These are phyloP conservation scores for Gymnopilus dilepis DNA, from an alignment of 768 basidiomycete genomes.

Conservation along the genomic window DNA sequence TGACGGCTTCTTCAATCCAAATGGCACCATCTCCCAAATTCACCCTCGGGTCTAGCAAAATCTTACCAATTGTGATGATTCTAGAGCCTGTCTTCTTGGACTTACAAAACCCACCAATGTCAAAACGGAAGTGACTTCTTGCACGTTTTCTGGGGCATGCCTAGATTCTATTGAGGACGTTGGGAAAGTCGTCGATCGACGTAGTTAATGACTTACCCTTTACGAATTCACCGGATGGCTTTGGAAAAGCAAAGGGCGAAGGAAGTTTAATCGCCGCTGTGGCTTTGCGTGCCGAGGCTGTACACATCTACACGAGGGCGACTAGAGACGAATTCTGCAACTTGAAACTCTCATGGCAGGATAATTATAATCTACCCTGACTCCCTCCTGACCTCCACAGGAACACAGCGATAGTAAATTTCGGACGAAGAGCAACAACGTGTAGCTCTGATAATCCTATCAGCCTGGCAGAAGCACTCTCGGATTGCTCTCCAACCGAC, in stretches of 20 bases:
- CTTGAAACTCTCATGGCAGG: slow-evolving; percentile 2
- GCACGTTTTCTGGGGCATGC: no score
- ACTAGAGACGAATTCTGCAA: background rate
- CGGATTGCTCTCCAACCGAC: background rate
- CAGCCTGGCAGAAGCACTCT: background rate
- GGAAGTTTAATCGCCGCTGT: background rate
- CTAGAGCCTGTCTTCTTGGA: no score
- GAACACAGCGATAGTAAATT: background rate
- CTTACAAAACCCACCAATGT: no score
- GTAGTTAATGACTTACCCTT: background rate
- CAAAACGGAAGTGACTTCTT: no score
- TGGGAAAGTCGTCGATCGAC: background rate
- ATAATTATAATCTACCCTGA: background rate
- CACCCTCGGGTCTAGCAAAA: background rate
- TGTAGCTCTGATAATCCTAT: background rate
- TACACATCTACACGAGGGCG: slow-evolving; percentile 4
- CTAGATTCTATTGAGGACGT: no score
- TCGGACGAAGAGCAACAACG: background rate
- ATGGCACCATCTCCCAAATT: background rate
- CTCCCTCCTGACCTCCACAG: background rate
- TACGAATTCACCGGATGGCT: background rate
- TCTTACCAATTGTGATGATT: no score
- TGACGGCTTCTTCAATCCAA: slow-evolving; percentile 6
- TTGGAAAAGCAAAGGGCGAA: background rate
- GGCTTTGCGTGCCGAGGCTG: background rate